Conservation (phyloP, 1,284 basidiomycete genomes). For the Ustilago bromivora region DNA sequence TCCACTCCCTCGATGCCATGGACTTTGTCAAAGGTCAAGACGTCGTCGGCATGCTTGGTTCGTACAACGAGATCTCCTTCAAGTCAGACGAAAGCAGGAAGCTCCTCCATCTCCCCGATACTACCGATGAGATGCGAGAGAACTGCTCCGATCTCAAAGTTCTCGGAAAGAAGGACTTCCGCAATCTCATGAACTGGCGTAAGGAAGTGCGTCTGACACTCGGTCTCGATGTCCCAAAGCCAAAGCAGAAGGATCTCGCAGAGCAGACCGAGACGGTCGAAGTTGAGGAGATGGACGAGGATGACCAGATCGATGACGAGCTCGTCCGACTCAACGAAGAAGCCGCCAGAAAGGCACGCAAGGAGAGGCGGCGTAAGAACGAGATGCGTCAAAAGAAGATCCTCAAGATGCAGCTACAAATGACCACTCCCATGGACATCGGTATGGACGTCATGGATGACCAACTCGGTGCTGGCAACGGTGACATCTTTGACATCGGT, state of each 20-base stretch:
- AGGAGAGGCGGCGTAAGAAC: slow-evolving; percentile 85
- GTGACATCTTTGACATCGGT: slow-evolving; percentile 63
- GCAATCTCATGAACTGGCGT: slow-evolving; percentile 88
- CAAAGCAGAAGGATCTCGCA: slow-evolving; percentile 46
- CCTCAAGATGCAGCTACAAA: slow-evolving; percentile 94
- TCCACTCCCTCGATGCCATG: slow-evolving; percentile 79
- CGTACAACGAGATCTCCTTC: slow-evolving; percentile 86
- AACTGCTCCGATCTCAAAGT: slow-evolving; percentile 95
- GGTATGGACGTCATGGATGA: slow-evolving; percentile 78
- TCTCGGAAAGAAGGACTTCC: slow-evolving; percentile 97
- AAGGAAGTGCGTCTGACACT: slow-evolving; percentile 79
- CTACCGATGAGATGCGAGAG: slow-evolving; percentile 80
- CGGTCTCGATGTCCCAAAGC: slow-evolving; percentile 53
- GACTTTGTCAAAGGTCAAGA: slow-evolving; percentile 78
- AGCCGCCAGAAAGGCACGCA: slow-evolving; percentile 80
- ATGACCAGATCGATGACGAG: slow-evolving; percentile 77
- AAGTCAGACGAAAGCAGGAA: slow-evolving; percentile 76
- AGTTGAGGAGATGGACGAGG: slow-evolving; percentile 75
- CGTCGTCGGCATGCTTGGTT: slow-evolving; percentile 80
- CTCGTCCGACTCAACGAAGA: slow-evolving; percentile 86
- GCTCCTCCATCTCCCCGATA: slow-evolving; percentile 75
- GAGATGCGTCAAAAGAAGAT: slow-evolving; percentile 89
- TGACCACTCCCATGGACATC: slow-evolving; percentile 95
- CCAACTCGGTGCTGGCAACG: slow-evolving; percentile 55
- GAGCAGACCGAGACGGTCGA: slow-evolving; percentile 70